Evolutionary conservation across 2,329 filamentous ascomycete species (phyloP), one percentile per base, ranked within the genome.

Genomic region (Verticillium alfalfae): DNA sequence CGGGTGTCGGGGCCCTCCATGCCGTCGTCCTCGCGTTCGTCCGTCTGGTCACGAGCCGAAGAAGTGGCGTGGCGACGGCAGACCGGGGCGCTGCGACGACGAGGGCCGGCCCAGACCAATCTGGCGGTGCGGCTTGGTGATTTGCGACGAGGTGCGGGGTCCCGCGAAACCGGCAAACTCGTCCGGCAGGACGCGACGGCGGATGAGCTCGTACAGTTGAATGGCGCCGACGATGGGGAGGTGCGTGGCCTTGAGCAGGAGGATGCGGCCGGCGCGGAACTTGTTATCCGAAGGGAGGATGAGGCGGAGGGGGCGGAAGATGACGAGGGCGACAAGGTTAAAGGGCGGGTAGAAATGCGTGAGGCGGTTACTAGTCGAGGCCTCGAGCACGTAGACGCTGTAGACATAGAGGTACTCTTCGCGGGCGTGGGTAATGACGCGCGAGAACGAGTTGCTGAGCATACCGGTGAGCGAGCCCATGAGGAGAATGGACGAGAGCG

Each of bases 371-470:
- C 84, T 87, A 52, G 88, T 89, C 57, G 86, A 88, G 15, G 87
- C 86, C 73, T 88, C 83, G 61, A 87, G 79, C 66, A 87, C 87
- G 71, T 87, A 87, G 58, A 86, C 81, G 66, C 81, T 85, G 73
- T 88, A 93, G 68, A 92, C 87, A 70, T 91, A 93, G 38, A 93
- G 81, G 69, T 93, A 93, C 73, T 94, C 91, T 70, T 93, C 90
- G 62, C 81, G 81, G 45, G 86, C 85, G 66, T 87, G 84, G 58
- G 80, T 80, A 67, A 87, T 88, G 67, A 88, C 82, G 60, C 84
- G 81, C 16, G 82, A 84, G 74, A 93, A 88, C 71, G 86, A 91
- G 77, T 92, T 92, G 69, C 87, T 90, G 62, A 93, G 80, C 77
- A 93, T 87, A 80, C 88, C 89, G 41, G 91, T 93, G 66, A 93